phyloP scores from a whole-genome alignment of 331 rosid species.

The Stylosanthes scabra region DNA sequence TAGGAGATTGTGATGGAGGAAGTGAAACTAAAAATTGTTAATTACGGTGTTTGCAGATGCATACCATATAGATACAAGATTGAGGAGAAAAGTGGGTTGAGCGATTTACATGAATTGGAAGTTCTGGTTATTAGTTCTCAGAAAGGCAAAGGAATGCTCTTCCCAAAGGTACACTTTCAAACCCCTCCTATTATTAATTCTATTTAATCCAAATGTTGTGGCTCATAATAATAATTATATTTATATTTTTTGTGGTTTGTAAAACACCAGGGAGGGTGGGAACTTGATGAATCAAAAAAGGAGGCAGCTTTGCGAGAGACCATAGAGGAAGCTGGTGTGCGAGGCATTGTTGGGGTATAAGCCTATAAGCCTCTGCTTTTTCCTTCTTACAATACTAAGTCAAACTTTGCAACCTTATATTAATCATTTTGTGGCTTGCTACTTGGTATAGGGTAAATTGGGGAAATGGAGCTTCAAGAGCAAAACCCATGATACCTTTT shows the following conservation, averaged over 20 bases:
- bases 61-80: conserved; percentile 79
- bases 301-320: conserved; percentile 92
- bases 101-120: conserved; percentile 61
- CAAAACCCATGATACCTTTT: conserved; percentile 66
- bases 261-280: conserved; percentile 91
- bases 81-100: conserved; percentile 39
- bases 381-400: not conserved
- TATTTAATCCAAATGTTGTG: not conserved
- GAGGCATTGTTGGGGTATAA: conserved; percentile 79
- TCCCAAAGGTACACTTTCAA: conserved; percentile 72
- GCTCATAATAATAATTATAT: no score
- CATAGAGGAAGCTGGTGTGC: conserved; percentile 91
- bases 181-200: not conserved
- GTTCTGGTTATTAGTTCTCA: conserved; percentile 87
- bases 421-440: not conserved
- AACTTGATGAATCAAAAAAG: conserved; percentile 77
- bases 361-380: not conserved
- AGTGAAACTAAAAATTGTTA: no score
- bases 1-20: no score
- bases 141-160: conserved; percentile 84
- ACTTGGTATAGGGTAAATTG: conserved; percentile 57
- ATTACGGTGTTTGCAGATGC: conserved; percentile 61
- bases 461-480: conserved; percentile 97
- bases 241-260: conserved; percentile 9
- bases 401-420: not conserved